Evolutionary conservation across 2,329 filamentous ascomycete genomes (phyloP).

Genomic region (Diplocarpon rosae): DNA sequence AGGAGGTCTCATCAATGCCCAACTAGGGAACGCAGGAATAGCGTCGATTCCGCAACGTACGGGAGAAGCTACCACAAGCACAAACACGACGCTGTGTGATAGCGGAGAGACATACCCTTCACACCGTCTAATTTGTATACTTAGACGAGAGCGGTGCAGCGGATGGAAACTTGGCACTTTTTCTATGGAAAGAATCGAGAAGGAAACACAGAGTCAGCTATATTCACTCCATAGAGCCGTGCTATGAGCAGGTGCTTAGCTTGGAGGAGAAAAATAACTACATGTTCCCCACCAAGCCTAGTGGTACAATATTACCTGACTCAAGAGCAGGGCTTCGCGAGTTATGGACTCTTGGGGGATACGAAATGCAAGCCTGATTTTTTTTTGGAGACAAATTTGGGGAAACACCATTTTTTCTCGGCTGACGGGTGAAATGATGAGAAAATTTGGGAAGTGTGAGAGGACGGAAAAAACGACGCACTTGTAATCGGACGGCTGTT

Average conservation of each 20-base stretch:
- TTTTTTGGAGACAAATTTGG: constrained; percentile 41
- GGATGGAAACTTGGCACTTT: constrained; percentile 41
- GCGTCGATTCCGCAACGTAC: constrained; percentile 30
- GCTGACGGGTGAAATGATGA: constrained; percentile 42
- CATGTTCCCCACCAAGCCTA: constrained; percentile 3
- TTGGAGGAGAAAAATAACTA: constrained; percentile 36
- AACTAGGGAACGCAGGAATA: constrained; percentile 50
- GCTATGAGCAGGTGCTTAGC: constrained; percentile 41
- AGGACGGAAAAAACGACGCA: constrained; percentile 36
- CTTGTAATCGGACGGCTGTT: constrained; percentile 38
- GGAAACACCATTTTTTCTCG: constrained; percentile 42
- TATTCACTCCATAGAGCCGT: constrained; percentile 43
- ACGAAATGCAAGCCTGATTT: constrained; percentile 32
- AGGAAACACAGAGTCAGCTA: constrained; percentile 42
- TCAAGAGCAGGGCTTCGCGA: constrained; percentile 2
- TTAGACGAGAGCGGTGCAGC: constrained; percentile 37
- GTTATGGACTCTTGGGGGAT: constrained; percentile 38
- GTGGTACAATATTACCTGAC: background rate
- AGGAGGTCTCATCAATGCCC: constrained; percentile 44
- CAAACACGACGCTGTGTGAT: constrained; percentile 35
- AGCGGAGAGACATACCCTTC: constrained; percentile 35
- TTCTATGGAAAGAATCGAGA: constrained; percentile 39
- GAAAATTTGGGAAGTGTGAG: constrained; percentile 39
- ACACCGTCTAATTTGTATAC: constrained; percentile 47
- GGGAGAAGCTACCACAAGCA: constrained; percentile 29